phyloP scores from a whole-genome alignment of 495 filamentous ascomycete species.

The Hypomontagnella monticulosa region DNA sequence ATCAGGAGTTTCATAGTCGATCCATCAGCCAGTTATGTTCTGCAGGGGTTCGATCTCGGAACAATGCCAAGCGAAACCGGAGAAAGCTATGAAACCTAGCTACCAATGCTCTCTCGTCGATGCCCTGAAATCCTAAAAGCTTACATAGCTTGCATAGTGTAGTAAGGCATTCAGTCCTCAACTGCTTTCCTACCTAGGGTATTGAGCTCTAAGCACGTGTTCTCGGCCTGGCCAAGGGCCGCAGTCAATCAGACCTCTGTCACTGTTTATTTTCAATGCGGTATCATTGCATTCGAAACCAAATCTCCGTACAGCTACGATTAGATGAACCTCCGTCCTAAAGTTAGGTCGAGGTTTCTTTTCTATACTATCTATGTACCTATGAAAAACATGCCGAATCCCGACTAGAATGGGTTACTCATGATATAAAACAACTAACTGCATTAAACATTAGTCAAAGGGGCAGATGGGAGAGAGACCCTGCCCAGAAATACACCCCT shows the following conservation, averaged over 20 bases:
- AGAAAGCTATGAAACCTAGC: constrained; percentile 31
- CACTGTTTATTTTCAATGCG: constrained; percentile 12
- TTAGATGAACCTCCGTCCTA: no score
- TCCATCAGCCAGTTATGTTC: neutral
- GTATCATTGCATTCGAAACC: neutral
- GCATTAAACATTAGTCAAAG: constrained; percentile 1
- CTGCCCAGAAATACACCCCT: constrained; percentile 8
- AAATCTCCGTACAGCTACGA: neutral
- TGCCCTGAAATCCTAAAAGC: constrained; percentile 1
- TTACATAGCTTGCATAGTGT: neutral
- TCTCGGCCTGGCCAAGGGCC: constrained; percentile 22
- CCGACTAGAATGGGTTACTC: no score
- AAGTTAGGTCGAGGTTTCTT: no score
- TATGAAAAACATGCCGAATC: no score
- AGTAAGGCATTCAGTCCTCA: no score
- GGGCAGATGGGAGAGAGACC: constrained; percentile 4
- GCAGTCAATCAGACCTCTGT: constrained; percentile 21
- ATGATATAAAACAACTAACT: no score
- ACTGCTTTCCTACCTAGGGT: neutral
- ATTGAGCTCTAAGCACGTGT: constrained; percentile 17
- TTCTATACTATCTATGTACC: no score
- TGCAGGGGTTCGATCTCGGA: constrained; percentile 28
- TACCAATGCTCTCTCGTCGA: constrained; percentile 12
- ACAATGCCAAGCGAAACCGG: constrained; percentile 38
- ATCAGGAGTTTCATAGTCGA: neutral